phyloP scores from a whole-genome alignment of 768 basidiomycete species.

The Termitomyces sp. region DNA sequence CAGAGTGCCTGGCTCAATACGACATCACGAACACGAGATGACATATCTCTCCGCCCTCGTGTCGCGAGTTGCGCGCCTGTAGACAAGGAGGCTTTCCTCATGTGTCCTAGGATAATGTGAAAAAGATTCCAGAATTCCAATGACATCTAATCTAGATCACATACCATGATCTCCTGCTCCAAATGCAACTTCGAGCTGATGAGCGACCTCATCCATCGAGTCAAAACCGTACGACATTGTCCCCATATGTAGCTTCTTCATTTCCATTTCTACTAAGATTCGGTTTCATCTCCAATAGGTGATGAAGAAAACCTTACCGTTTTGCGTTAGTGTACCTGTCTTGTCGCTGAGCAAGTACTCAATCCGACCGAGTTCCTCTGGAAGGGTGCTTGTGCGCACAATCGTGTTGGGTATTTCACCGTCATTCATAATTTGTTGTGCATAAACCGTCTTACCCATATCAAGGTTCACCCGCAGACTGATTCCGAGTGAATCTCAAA shows the following conservation, averaged over 20 bases:
- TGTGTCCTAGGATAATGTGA: constrained; percentile 24
- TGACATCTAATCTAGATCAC: constrained; percentile 1
- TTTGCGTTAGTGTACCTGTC: constrained; percentile 96
- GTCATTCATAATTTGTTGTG: constrained; percentile 92
- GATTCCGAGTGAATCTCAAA: constrained; percentile 1
- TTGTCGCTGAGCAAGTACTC: constrained; percentile 97
- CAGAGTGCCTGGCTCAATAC: constrained; percentile 92
- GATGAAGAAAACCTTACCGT: constrained; percentile 51
- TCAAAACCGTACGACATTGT: constrained; percentile 96
- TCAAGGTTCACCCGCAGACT: constrained; percentile 98
- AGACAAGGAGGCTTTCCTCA: constrained; percentile 49
- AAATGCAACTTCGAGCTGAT: constrained; percentile 85
- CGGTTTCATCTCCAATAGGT: not conserved
- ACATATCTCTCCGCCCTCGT: constrained; percentile 91
- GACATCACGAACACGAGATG: constrained; percentile 86
- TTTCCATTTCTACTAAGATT: constrained; percentile 99
- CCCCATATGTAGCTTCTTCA: constrained; percentile 98
- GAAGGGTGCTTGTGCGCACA: constrained; percentile 94
- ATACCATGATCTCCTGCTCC: constrained; percentile 57
- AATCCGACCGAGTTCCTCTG: constrained; percentile 93
- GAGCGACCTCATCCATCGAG: constrained; percentile 98
- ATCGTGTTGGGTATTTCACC: constrained; percentile 91
- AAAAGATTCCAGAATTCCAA: not conserved
- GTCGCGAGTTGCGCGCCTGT: constrained; percentile 82
- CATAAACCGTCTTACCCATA: constrained; percentile 99